Conservation (phyloP, 1,284 basidiomycete species). For the Cryptococcus sp. region DNA sequence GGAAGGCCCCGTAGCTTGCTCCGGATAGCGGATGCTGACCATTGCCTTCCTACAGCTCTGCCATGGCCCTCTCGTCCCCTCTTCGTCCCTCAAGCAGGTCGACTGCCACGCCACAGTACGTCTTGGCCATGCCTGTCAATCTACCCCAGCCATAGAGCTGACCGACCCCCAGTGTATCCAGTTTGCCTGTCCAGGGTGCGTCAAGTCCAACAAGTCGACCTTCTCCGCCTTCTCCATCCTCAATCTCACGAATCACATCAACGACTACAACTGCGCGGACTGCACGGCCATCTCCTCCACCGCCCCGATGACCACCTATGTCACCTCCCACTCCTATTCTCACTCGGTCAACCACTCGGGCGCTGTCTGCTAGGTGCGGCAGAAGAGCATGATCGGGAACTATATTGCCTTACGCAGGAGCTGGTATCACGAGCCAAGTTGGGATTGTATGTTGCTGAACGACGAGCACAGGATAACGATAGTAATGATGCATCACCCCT, state of each 20-base stretch:
- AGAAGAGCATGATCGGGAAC: neutral
- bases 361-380: conserved; percentile 3
- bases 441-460: too few species aligned
- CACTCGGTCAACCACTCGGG: neutral
- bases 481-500: neutral
- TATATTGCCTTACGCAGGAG: neutral
- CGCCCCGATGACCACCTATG: conserved; percentile 3
- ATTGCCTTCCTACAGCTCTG: conserved; percentile 19
- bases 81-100: conserved; percentile 9
- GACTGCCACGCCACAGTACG: conserved; percentile 20
- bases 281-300: conserved; percentile 12
- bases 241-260: conserved; percentile 20
- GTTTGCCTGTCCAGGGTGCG: conserved; percentile 24
- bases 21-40: neutral
- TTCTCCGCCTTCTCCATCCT: conserved; percentile 17
- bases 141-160: neutral
- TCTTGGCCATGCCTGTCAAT: neutral
- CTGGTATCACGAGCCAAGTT: neutral
- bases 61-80: conserved; percentile 18
- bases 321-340: conserved; percentile 5
- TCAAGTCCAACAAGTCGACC: conserved; percentile 14
- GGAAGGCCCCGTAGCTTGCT: neutral
- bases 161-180: conserved; percentile 16
- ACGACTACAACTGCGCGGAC: conserved; percentile 21
- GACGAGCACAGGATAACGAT: too few species aligned